These are phyloP conservation scores for Spathaspora arborariae DNA, from an alignment of 805 yeast genomes.

Conservation along the genomic window DNA sequence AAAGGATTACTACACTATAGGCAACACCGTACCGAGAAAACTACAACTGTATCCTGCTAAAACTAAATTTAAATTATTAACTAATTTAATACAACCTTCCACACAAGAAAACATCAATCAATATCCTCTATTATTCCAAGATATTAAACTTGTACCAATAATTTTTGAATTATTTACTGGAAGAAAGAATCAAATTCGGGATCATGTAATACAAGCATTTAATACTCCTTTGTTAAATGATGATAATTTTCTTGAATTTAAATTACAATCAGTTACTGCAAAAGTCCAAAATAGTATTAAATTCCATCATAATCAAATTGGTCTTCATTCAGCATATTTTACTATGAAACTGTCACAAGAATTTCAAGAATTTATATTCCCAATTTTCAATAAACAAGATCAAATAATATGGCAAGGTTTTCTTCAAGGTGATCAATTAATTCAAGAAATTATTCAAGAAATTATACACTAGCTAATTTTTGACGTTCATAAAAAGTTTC, in stretches of 20 bases:
- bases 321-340: conserved; percentile 17
- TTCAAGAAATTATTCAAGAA: conserved; percentile 3
- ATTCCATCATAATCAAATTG: conserved; percentile 20
- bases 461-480: conserved; percentile 15
- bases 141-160: conserved; percentile 13
- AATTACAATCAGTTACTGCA: conserved; percentile 4
- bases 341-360: neutral
- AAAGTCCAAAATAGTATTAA: conserved; percentile 11
- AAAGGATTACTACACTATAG: conserved; percentile 2
- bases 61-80: conserved; percentile 17
- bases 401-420: conserved; percentile 13
- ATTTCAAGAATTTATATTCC: conserved; percentile 3
- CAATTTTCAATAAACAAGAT: conserved; percentile 6
- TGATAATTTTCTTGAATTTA: conserved; percentile 17
- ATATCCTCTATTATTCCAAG: conserved; percentile 14
- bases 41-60: conserved; percentile 9
- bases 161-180: conserved; percentile 19
- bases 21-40: conserved; percentile 4
- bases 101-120: conserved; percentile 1
- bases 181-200: conserved; percentile 23
- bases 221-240: conserved; percentile 18
- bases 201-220: conserved; percentile 19
- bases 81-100: conserved; percentile 7
- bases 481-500: conserved; percentile 74
- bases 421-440: conserved; percentile 10